Percentiles rank a stretch among this genome's conserved stretches.
Conservation (phyloP, 305 asterid species). For the Striga hermonthica region DNA sequence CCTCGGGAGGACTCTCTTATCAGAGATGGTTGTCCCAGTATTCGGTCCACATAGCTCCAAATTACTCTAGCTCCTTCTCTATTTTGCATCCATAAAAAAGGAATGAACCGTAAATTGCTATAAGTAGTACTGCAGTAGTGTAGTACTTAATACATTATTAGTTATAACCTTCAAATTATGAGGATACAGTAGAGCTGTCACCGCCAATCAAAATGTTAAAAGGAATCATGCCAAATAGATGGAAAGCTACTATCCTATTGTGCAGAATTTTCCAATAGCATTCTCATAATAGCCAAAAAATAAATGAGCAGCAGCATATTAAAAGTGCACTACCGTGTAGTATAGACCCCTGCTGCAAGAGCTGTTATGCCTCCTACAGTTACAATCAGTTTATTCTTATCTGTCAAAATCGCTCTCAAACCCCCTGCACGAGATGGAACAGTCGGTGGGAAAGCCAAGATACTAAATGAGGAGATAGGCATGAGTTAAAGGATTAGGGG, state of each 20-base stretch:
- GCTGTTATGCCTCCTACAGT: slow-evolving; percentile 94
- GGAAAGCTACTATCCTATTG: not conserved
- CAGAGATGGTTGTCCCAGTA: slow-evolving; percentile 93
- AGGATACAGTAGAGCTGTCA: too few species aligned
- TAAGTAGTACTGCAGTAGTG: not conserved
- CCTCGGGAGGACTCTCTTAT: slow-evolving; percentile 97
- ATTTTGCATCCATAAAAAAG: slow-evolving; percentile 25
- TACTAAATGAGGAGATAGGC: slow-evolving; percentile 6
- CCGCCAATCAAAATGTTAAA: not conserved
- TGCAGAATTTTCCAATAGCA: slow-evolving; percentile 12
- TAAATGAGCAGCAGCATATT: slow-evolving; percentile 15
- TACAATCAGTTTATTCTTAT: slow-evolving; percentile 87
- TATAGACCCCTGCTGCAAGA: slow-evolving; percentile 95
- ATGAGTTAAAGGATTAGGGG: slow-evolving; percentile 9
- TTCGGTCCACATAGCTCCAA: slow-evolving; percentile 96
- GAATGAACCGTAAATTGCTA: slow-evolving; percentile 22
- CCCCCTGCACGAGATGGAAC: slow-evolving; percentile 61
- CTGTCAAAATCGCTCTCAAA: slow-evolving; percentile 75
- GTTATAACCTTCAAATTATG: not conserved
- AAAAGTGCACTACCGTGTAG: slow-evolving; percentile 66
- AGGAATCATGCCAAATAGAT: not conserved
- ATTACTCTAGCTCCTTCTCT: slow-evolving; percentile 97
- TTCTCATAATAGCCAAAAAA: slow-evolving; percentile 18
- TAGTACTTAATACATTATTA: not conserved
- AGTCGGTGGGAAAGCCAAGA: slow-evolving; percentile 22